Evolutionary conservation across 176 grass and related monocot species (phyloP), one percentile per base, ranked within the genome.

Genomic region (Luzula sylvatica): DNA sequence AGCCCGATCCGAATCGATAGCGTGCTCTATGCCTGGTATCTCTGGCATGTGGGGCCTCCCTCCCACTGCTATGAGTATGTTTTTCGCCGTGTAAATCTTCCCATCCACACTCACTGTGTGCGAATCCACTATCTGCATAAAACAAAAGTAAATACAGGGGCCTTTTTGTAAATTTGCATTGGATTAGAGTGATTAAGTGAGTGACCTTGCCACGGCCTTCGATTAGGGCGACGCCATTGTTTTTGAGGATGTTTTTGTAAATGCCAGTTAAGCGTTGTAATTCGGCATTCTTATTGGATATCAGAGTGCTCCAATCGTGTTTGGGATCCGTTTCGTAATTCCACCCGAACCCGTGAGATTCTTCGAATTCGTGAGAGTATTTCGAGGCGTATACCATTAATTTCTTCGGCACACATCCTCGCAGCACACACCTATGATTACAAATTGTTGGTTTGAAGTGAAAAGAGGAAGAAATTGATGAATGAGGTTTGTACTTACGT

Each of bases 361-460:
- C 84, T 62, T 82, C 84, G 58, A 88, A 83, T 52, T 88, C 84
- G 45, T 83, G 84, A 29, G 54, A 68, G 52, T 78, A 83, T 20
- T 88, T 88, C 41, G 78, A 79, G 48, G 74, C 74, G 54, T 79
- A 83, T 7, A 88, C 84, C 20, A 88, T 20, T 27, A 88, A 40
- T 64, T 88, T 88, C 70, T 88, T 88, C 15, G 84, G 84, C 65
- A 88, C 78, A 25, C 84, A 88, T 52, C 83, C 77, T 29, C 84
- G 81, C 28, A 79, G 76, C 49, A 88, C 77, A 26, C 83, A 88
- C 19, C 83, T 96, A 63, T 38, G 48, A 1, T 3, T 16, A 71
- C 11, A 27, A 46, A 51, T 51, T 19, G 20, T 51, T 22, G 7
- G n/a, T 22, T 22, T 19, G 7, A 2, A 51, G 5, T 51, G 5